Conservation (phyloP, 345 rosid species). For the Erysimum cheiranthoides region DNA sequence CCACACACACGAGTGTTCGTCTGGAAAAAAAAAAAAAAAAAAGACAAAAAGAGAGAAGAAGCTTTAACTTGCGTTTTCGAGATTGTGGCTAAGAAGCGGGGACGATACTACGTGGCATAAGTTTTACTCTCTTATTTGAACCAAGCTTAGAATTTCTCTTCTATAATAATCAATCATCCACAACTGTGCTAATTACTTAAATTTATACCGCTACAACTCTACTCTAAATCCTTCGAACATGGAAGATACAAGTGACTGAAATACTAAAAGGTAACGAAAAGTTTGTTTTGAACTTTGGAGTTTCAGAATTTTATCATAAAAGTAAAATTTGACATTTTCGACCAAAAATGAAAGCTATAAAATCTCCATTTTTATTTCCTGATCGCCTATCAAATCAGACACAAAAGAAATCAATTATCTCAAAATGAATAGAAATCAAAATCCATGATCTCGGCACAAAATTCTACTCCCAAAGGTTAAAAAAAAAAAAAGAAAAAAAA, state of each 20-base stretch:
- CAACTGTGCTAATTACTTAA: no score
- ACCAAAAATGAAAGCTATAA: neutral
- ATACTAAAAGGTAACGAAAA: neutral
- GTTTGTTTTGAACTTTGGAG: neutral
- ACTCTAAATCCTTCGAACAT: neutral
- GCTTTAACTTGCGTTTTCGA: neutral
- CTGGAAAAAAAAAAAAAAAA: neutral
- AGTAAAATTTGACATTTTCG: neutral
- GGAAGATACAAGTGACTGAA: neutral
- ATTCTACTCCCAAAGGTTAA: slow-evolving; percentile 1
- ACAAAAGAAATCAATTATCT: slow-evolving; percentile 16
- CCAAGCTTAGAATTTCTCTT: neutral
- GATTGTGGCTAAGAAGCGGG: slow-evolving; percentile 8
- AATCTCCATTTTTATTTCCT: slow-evolving; percentile 3
- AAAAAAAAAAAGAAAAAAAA: neutral
- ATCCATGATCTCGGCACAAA: slow-evolving; percentile 3
- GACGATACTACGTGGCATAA: slow-evolving; percentile 25
- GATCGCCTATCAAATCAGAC: neutral
- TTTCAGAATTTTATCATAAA: neutral
- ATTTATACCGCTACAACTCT: neutral
- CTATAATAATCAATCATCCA: neutral
- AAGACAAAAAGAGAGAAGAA: neutral
- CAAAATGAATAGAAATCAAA: slow-evolving; percentile 10
- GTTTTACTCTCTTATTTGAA: neutral
- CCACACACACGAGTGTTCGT: slow-evolving; percentile 37